These are phyloP conservation scores for Phaffia tasmanica DNA, from an alignment of 768 basidiomycete genomes.

Conservation along the genomic window DNA sequence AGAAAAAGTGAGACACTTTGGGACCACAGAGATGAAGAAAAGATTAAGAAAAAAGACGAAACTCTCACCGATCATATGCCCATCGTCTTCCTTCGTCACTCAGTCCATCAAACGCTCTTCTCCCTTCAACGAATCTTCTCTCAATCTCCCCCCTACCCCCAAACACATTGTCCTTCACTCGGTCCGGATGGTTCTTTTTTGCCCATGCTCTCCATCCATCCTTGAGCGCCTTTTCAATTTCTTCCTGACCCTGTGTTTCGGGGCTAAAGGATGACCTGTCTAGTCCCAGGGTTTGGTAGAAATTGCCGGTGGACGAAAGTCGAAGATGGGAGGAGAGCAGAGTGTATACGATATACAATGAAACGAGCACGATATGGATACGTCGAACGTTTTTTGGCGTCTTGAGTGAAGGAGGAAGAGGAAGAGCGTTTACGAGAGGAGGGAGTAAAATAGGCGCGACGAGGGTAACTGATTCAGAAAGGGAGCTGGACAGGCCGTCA, in stretches of 20 bases:
- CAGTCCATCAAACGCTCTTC: conserved; percentile 18
- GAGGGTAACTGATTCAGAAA: conserved; percentile 7
- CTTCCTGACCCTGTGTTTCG: neutral
- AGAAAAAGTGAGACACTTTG: neutral
- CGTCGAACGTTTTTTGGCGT: conserved; percentile 1
- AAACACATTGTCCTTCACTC: neutral
- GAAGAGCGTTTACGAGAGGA: conserved; percentile 14
- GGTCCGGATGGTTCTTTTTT: conserved; percentile 23
- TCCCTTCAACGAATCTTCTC: conserved; percentile 12
- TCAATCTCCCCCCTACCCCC: neutral
- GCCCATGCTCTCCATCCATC: conserved; percentile 21
- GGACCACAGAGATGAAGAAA: neutral
- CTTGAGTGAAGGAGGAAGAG: conserved; percentile 11
- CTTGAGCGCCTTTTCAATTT: neutral
- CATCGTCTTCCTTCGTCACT: conserved; percentile 12
- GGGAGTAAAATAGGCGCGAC: conserved; percentile 23
- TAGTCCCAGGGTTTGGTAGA: conserved; percentile 15
- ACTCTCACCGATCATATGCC: conserved; percentile 22
- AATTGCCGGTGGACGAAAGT: neutral
- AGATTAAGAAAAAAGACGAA: neutral
- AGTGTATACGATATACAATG: conserved; percentile 18
- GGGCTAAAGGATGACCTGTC: neutral
- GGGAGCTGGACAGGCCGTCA: neutral
- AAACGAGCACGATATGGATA: conserved; percentile 8
- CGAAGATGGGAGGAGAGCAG: conserved; percentile 10